phyloP scores from a whole-genome alignment of 305 asterid species.

The Plantago lanceolata region DNA sequence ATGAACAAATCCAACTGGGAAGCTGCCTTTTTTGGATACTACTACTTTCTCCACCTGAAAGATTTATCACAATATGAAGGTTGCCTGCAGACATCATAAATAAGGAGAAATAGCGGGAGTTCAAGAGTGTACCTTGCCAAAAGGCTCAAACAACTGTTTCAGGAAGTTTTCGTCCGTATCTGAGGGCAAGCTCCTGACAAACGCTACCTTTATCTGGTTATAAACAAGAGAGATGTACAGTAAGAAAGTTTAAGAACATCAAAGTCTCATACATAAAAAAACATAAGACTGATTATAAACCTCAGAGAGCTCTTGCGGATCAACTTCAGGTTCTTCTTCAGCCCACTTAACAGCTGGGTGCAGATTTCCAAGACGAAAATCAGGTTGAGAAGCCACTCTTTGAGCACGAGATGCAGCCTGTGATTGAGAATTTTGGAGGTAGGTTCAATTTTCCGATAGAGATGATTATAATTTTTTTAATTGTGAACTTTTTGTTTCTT shows the following conservation, averaged over 20 bases:
- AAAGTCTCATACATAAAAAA: slow-evolving; percentile 18
- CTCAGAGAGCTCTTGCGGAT: slow-evolving; percentile 68
- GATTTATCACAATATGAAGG: slow-evolving; percentile 25
- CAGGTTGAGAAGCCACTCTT: slow-evolving; percentile 71
- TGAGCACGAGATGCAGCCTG: slow-evolving; percentile 94
- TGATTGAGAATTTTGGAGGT: slow-evolving; percentile 75
- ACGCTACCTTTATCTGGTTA: slow-evolving; percentile 77
- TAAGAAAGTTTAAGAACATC: slow-evolving; percentile 13
- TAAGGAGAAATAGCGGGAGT: slow-evolving; percentile 12
- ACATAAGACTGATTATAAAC: slow-evolving; percentile 30
- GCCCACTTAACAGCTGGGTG: slow-evolving; percentile 96
- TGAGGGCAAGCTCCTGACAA: slow-evolving; percentile 67
- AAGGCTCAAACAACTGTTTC: slow-evolving; percentile 69
- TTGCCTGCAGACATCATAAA: slow-evolving; percentile 22
- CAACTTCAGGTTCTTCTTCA: slow-evolving; percentile 56
- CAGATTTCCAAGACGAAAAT: slow-evolving; percentile 72
- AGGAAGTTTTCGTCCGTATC: slow-evolving; percentile 70
- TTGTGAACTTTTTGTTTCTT: slow-evolving; percentile 3
- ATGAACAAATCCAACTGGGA: slow-evolving; percentile 76
- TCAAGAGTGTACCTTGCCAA: slow-evolving; percentile 60
- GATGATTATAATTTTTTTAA: slow-evolving; percentile 27
- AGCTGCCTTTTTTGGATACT: slow-evolving; percentile 53
- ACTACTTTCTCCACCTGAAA: slow-evolving; percentile 82
- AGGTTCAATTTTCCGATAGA: slow-evolving; percentile 44
- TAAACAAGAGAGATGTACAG: slow-evolving; percentile 24